A percentile compares a stretch with the other conserved stretches of the same genome.
Conservation (phyloP, 345 rosid species). For the Brassica rapa region DNA sequence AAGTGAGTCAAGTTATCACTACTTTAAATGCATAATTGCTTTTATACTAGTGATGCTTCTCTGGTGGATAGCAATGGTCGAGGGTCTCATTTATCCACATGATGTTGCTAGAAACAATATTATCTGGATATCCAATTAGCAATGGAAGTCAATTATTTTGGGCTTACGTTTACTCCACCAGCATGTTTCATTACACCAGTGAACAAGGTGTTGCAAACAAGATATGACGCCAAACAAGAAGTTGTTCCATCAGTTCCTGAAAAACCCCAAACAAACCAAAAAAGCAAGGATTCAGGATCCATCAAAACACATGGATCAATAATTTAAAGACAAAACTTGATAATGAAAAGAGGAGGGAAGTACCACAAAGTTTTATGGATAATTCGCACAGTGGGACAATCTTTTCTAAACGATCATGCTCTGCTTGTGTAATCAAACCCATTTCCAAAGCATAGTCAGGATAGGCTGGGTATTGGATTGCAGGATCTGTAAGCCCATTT, state of each 20-base stretch:
- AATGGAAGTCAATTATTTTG: not conserved
- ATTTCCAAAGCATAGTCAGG: conserved; percentile 88
- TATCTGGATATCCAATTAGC: not conserved
- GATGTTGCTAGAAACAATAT: not conserved
- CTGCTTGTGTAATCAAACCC: conserved; percentile 66
- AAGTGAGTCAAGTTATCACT: not conserved
- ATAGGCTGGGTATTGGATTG: conserved; percentile 89
- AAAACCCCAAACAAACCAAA: not conserved
- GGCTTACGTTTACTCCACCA: conserved; percentile 72
- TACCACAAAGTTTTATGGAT: conserved; percentile 94
- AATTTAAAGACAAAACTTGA: not conserved
- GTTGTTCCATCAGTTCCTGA: conserved; percentile 93
- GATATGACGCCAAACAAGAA: conserved; percentile 93
- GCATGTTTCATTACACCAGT: conserved; percentile 62
- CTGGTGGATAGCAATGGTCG: not conserved
- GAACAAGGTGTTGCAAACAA: conserved; percentile 88
- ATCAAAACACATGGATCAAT: not conserved
- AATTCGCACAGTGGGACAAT: conserved; percentile 80
- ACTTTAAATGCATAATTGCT: not conserved
- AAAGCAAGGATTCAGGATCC: conserved; percentile 1
- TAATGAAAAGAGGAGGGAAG: conserved; percentile 3
- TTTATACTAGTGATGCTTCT: not conserved
- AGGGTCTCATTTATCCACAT: not conserved
- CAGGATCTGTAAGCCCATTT: conserved; percentile 95
- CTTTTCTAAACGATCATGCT: conserved; percentile 66